Evolutionary conservation across 257 asterid species (phyloP), one percentile per base, ranked within the genome.

Genomic region (Perilla frutescens): DNA sequence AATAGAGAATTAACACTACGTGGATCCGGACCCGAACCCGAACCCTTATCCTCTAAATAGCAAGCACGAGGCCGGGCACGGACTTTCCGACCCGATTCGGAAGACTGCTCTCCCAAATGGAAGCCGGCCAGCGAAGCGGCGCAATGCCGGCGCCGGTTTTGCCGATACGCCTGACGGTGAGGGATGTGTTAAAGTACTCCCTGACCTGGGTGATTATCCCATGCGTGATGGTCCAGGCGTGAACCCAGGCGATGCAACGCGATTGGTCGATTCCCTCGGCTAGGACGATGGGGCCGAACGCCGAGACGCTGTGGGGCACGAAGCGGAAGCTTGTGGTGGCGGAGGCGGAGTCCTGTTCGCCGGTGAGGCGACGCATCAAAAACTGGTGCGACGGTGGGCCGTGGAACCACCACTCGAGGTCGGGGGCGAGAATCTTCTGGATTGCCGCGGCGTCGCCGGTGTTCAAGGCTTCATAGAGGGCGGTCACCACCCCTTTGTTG

Each of bases 361-460:
- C 99, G 81, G 99, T 94, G 73, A 94, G 92, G 6, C 90, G 83
- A 87, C 88, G 97, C 99, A 92, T 94, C 90, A 92, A 89, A 86
- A 82, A 91, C 84, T 94, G 99, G 88, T 91, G 88, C 3, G 97
- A 77, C 7, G 99, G 99, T 26, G 99, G 99, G 76, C 98, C 99
- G 73, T 94, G 99, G 90, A 94, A 94, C 99, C 99, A 94, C 99
- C 99, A 94, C 98, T 94, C 99, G 78, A 94, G 96, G 74, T 94
- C 99, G 29, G 96, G 56, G 83, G 93, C 92, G 62, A 94, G 90
- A 67, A 94, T 89, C 75, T 81, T 70, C 84, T 87, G 94, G 90
- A 91, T 87, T 63, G 63, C 74, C 71, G 64, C 92, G 63, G 83
- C 89, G 98, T 94, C 93, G 53, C 85, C 92, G 71, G 53, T 8